Conservation (phyloP, 2,329 filamentous ascomycete species). For the Bertia moriformis region DNA sequence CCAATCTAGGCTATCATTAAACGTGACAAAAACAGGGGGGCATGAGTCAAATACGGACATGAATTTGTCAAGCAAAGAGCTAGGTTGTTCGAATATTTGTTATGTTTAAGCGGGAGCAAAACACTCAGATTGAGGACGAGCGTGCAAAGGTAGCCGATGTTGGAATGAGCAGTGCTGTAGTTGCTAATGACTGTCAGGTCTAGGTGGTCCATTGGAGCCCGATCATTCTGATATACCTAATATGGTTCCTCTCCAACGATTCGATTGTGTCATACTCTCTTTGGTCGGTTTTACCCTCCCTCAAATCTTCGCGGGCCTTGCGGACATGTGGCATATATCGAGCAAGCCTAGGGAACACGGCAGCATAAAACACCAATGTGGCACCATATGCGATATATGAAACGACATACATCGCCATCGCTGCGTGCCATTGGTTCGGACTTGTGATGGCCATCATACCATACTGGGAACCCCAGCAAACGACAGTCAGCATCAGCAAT, state of each 20-base stretch:
- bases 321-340: conserved; percentile 23
- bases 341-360: conserved; percentile 21
- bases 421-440: conserved; percentile 20
- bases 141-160: conserved; percentile 22
- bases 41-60: conserved; percentile 12
- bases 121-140: conserved; percentile 21
- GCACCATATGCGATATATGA: conserved; percentile 22
- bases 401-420: conserved; percentile 22
- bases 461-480: conserved; percentile 24
- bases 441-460: conserved; percentile 19
- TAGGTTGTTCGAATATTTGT: conserved; percentile 20
- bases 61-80: conserved; percentile 23
- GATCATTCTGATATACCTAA: too few species aligned
- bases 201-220: too few species aligned
- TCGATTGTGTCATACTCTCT: conserved; percentile 22
- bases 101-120: conserved; percentile 18
- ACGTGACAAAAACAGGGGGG: neutral
- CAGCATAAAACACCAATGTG: conserved; percentile 24
- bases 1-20: conserved; percentile 15
- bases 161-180: conserved; percentile 24
- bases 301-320: conserved; percentile 21
- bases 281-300: conserved; percentile 18
- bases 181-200: conserved; percentile 12
- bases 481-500: conserved; percentile 19
- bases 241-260: conserved; percentile 23